A percentile compares a stretch with the other conserved stretches of the same genome.
Evolutionary conservation across 352 stramenopile genomes (phyloP).

Genomic region (Blastocystis sp.): DNA sequence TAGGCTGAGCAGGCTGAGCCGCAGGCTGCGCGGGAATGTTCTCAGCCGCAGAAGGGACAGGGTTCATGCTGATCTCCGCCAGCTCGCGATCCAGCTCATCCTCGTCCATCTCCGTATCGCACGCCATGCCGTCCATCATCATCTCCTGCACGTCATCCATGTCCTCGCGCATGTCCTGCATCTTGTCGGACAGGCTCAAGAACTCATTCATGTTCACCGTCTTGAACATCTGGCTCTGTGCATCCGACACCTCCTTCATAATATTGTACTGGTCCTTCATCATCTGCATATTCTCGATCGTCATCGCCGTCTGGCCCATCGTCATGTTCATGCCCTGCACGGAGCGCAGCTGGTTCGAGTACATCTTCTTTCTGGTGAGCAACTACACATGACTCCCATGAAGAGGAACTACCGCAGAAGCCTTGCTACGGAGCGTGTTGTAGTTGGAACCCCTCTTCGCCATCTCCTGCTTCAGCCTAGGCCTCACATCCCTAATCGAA

Average conservation of each 20-base stretch:
- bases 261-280: constrained; percentile 65
- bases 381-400: constrained; percentile 18
- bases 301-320: constrained; percentile 21
- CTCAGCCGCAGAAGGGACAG: not conserved
- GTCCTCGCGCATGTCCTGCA: constrained; percentile 67
- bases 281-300: constrained; percentile 52
- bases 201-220: constrained; percentile 56
- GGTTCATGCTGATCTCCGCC: constrained; percentile 6
- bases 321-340: constrained; percentile 52
- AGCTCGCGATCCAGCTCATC: constrained; percentile 57
- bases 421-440: not conserved
- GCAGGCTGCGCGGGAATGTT: not conserved
- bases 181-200: constrained; percentile 47
- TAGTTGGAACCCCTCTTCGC: constrained; percentile 22
- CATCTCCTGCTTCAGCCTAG: constrained; percentile 63
- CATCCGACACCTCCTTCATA: constrained; percentile 62
- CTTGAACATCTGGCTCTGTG: constrained; percentile 64
- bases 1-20: not conserved
- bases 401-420: not conserved
- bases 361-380: constrained; percentile 30
- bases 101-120: constrained; percentile 31
- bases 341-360: constrained; percentile 38
- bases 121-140: constrained; percentile 62
- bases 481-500: not conserved
- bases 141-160: constrained; percentile 69